phyloP scores from a whole-genome alignment of 176 grass and related monocot genomes.

The Bolboschoenus planiculmis region DNA sequence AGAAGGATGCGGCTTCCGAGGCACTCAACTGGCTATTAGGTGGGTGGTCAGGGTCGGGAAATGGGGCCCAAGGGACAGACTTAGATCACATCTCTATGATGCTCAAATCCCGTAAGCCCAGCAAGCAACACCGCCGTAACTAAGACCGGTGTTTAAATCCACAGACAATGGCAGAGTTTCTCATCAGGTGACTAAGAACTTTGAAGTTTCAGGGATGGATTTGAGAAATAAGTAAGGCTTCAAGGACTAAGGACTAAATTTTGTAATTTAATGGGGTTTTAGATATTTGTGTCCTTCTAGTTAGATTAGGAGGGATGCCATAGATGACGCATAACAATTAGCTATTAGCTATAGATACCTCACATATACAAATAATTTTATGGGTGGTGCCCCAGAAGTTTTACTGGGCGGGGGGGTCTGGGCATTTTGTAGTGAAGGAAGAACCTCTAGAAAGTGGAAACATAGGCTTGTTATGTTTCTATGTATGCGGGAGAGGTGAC shows the following conservation, averaged over 20 bases:
- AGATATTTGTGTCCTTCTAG: background rate
- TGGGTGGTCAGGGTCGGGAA: slow-evolving; percentile 10
- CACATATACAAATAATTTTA: background rate
- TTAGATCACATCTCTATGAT: slow-evolving; percentile 49
- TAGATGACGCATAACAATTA: slow-evolving; percentile 1
- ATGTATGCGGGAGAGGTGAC: background rate
- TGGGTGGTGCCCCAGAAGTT: background rate
- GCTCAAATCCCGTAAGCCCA: slow-evolving; percentile 48
- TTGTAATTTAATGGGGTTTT: background rate
- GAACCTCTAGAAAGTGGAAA: slow-evolving; percentile 6
- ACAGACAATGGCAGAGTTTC: background rate
- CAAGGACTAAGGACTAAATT: background rate
- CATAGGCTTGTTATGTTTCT: slow-evolving; percentile 9
- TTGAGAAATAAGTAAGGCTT: background rate
- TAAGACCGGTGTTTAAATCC: slow-evolving; percentile 17
- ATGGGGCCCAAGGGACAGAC: slow-evolving; percentile 16
- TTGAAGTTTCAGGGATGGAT: background rate
- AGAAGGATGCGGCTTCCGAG: slow-evolving; percentile 75
- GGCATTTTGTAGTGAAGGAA: slow-evolving; percentile 4
- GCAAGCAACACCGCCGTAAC: slow-evolving; percentile 45
- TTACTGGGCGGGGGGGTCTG: background rate
- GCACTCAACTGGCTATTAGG: slow-evolving; percentile 73
- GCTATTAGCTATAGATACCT: slow-evolving; percentile 14
- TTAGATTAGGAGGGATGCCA: background rate
- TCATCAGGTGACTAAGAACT: background rate